Evolutionary conservation across 371 early-diverging fungal genomes (phyloP), one percentile per base, ranked within the genome.

Genomic region (Batrachochytrium dendrobatidis): DNA sequence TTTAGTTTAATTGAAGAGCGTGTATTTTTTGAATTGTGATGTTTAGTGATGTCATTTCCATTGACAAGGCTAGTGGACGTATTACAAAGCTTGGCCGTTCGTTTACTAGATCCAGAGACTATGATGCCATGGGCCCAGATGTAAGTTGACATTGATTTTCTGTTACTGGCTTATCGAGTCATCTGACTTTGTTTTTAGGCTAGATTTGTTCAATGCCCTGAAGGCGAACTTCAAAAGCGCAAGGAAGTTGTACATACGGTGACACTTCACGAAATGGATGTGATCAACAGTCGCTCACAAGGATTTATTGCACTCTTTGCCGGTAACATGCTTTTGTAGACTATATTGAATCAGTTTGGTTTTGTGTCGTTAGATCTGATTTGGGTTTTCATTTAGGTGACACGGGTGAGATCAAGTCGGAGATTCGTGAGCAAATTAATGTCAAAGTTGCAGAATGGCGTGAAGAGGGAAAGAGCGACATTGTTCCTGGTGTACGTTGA

Each of bases 191-290:
- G 30, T 4, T 53, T 29, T 15, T 64, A 88, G 88, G 86, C 92
- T 48, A 90, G 92, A 63, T 96, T 95, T 77, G 94, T 99, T 1
- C 92, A 92, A 74, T 97, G 97, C 68, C 99, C 99, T 10, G 99
- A 99, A 62, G 99, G 99, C 26, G 99, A 99, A 77, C 80, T 99
- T 45, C 96, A 99, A 72, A 93, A 89, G 71, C 87, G 91, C 56
- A 90, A 91, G 72, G 94, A 95, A 70, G 87, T 91, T 29, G 94
- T 92, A 10, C 98, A 99, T 63, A 94, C 91, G 12, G 95, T 99
- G 12, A 90, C 99, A 7, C 79, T 99, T 51, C 99, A 99, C 74
- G 99, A 99, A 75, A 93, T 99, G 65, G 99, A 99, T 80, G 95
- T 97, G n/a, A 93, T 99, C 70, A 98, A 98, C 84, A 92, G 92